These are phyloP conservation scores for Yamadazyma sp. DNA, from an alignment of 1,139 yeast species.

Conservation along the genomic window DNA sequence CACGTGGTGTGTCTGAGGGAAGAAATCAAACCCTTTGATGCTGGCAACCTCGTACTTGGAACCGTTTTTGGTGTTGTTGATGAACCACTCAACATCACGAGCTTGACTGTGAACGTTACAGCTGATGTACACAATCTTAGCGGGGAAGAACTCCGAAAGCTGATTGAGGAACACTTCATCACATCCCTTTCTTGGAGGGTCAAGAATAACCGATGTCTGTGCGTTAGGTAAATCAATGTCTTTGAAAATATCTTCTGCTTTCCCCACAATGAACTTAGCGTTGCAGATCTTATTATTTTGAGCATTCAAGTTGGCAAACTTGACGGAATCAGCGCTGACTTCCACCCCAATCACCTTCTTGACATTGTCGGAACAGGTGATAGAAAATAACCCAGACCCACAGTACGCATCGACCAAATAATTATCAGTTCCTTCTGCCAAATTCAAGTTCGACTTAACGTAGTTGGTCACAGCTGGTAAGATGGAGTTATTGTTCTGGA, in stretches of 20 bases:
- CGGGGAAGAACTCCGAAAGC: constrained; percentile 78
- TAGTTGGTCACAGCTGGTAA: constrained; percentile 78
- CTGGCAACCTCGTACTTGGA: constrained; percentile 68
- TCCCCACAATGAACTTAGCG: constrained; percentile 84
- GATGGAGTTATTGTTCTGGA: constrained; percentile 93
- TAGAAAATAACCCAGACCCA: constrained; percentile 92
- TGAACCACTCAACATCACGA: constrained; percentile 82
- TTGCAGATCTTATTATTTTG: constrained; percentile 69
- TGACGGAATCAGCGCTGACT: constrained; percentile 87
- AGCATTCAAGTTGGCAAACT: constrained; percentile 84
- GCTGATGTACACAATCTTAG: constrained; percentile 85
- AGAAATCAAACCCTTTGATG: constrained; percentile 91
- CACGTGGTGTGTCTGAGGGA: constrained; percentile 97
- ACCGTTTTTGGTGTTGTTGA: constrained; percentile 67
- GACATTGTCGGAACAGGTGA: constrained; percentile 79
- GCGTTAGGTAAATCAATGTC: constrained; percentile 68
- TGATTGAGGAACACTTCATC: constrained; percentile 85
- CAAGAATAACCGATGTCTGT: constrained; percentile 85
- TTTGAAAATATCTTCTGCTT: constrained; percentile 86
- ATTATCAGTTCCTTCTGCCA: constrained; percentile 36
- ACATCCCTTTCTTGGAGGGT: constrained; percentile 97
- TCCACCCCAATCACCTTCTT: constrained; percentile 90
- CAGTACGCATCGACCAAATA: constrained; percentile 95
- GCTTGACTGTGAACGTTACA: constrained; percentile 99
- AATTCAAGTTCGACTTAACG: constrained; percentile 59